Evolutionary conservation across 2,329 filamentous ascomycete species (phyloP).

Genomic region (Exophiala calicioides): DNA sequence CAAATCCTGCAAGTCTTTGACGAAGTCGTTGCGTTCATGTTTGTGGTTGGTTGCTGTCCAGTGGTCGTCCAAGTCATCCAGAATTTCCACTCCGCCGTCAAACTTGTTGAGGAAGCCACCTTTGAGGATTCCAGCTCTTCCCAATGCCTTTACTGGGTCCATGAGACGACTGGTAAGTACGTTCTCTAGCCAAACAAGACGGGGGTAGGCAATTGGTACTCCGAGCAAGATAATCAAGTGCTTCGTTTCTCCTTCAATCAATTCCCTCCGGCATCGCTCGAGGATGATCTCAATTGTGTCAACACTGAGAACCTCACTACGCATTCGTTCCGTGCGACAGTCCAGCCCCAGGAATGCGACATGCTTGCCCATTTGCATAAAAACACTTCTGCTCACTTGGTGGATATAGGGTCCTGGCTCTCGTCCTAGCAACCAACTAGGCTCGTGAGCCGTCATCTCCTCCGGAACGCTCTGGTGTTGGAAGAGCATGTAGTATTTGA

Average conservation of each 20-base stretch:
- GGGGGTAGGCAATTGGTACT: conserved; percentile 78
- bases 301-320: conserved; percentile 75
- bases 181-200: conserved; percentile 68
- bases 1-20: conserved; percentile 89
- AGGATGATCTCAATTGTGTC: conserved; percentile 85
- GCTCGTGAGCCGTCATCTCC: conserved; percentile 80
- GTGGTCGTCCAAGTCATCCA: conserved; percentile 92
- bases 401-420: conserved; percentile 86
- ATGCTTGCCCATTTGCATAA: conserved; percentile 77
- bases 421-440: conserved; percentile 84
- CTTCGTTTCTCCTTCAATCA: conserved; percentile 79
- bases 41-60: conserved; percentile 98
- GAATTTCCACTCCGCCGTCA: conserved; percentile 85
- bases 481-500: conserved; percentile 99
- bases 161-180: conserved; percentile 79
- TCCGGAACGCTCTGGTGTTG: conserved; percentile 86
- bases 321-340: conserved; percentile 84
- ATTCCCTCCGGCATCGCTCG: conserved; percentile 78
- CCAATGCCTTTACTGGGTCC: conserved; percentile 85
- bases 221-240: conserved; percentile 73
- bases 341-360: conserved; percentile 85
- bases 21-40: conserved; percentile 77
- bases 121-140: conserved; percentile 72
- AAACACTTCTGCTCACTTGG: conserved; percentile 80
- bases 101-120: conserved; percentile 82